These are phyloP conservation scores for Naegleria fowleri DNA, from an alignment of 208 protist genomes.

Conservation along the genomic window DNA sequence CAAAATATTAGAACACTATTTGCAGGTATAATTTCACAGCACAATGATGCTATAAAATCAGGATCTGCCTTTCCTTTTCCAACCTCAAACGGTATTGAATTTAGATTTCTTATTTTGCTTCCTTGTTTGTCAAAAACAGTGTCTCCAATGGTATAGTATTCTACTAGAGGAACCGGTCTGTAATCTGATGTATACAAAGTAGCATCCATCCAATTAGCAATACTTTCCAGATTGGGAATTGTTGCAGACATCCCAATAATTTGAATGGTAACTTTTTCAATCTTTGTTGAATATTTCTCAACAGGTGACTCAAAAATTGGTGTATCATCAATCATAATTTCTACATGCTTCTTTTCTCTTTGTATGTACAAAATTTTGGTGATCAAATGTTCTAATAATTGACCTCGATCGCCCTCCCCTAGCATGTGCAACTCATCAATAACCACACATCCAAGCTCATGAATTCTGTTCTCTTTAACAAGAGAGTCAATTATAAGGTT, in stretches of 20 bases:
- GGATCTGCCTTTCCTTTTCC: neutral
- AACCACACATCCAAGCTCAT: conserved; percentile 69
- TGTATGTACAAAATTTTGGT: neutral
- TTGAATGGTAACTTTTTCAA: conserved; percentile 45
- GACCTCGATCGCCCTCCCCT: conserved; percentile 74
- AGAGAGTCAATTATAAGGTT: conserved; percentile 75
- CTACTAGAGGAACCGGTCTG: conserved; percentile 64
- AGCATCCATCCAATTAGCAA: conserved; percentile 70
- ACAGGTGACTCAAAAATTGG: neutral
- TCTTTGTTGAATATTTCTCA: neutral
- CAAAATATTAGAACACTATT: conserved; percentile 65
- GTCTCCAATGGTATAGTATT: conserved; percentile 61
- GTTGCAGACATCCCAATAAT: conserved; percentile 87
- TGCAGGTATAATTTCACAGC: neutral
- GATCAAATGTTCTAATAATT: neutral
- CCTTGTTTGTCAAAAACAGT: conserved; percentile 51
- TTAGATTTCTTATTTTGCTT: conserved; percentile 49
- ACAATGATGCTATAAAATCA: neutral
- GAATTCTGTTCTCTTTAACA: conserved; percentile 55
- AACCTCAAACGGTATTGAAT: conserved; percentile 28
- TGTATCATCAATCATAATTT: neutral
- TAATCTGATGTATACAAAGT: conserved; percentile 60
- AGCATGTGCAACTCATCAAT: conserved; percentile 92
- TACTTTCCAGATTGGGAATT: conserved; percentile 65
- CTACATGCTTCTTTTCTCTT: neutral